Conservation (phyloP, 805 yeast genomes). For the Priceomyces fermenticarens region DNA sequence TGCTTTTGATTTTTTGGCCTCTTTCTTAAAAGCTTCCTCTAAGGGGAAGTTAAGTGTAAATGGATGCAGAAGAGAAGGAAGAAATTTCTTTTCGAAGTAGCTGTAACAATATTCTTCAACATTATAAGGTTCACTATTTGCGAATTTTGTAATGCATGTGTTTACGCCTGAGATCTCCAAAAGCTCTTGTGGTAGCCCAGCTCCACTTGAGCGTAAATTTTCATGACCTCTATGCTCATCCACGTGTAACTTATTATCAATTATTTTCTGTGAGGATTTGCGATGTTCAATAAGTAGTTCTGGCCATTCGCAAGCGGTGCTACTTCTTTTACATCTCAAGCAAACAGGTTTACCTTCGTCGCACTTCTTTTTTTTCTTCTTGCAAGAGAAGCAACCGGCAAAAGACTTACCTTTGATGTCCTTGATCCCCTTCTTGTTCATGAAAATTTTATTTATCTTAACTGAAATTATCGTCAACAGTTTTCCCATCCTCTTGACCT, state of each 20-base stretch:
- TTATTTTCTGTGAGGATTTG: neutral
- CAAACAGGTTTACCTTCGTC: conserved; percentile 28
- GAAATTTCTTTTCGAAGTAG: conserved; percentile 35
- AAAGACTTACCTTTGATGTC: neutral
- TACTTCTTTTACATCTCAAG: conserved; percentile 23
- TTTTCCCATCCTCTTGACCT: no score
- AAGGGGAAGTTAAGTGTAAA: conserved; percentile 36
- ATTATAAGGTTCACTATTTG: neutral
- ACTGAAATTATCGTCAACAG: no score
- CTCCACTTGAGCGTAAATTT: neutral
- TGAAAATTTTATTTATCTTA: no score
- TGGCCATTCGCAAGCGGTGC: conserved; percentile 2
- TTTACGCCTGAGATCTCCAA: neutral
- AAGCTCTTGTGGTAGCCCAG: neutral
- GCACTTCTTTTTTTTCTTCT: conserved; percentile 28
- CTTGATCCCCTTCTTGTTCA: neutral
- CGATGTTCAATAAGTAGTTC: neutral
- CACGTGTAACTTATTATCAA: neutral
- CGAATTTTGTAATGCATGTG: neutral
- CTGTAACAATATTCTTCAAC: neutral
- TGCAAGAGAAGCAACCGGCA: conserved; percentile 29
- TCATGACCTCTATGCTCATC: no score
- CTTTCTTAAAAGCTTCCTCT: conserved; percentile 37
- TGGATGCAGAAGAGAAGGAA: conserved; percentile 41
- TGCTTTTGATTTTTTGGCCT: conserved; percentile 24